Conservation (phyloP, 2,329 filamentous ascomycete genomes). For the Metarhizium sp. region DNA sequence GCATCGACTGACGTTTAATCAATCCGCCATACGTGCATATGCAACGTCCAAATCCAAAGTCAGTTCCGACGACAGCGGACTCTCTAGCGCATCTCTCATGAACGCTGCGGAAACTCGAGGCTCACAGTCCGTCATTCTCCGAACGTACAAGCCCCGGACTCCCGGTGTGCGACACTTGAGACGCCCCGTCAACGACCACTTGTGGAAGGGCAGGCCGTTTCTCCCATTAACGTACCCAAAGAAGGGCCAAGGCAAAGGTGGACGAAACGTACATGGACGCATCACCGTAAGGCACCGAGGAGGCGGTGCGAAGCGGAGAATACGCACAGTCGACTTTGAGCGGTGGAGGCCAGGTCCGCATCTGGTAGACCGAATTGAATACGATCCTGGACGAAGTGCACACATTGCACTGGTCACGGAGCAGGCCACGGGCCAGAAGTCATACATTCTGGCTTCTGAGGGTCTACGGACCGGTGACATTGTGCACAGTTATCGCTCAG, state of each 20-base stretch:
- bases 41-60: constrained; percentile 17
- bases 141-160: constrained; percentile 88
- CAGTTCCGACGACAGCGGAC: constrained; percentile 7
- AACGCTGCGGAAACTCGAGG: constrained; percentile 13
- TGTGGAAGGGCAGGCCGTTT: constrained; percentile 88
- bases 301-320: constrained; percentile 84
- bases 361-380: constrained; percentile 86
- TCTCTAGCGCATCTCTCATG: constrained; percentile 12
- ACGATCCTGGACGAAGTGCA: constrained; percentile 86
- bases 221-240: constrained; percentile 81
- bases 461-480: constrained; percentile 86
- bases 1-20: constrained; percentile 18
- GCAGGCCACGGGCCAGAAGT: constrained; percentile 63
- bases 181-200: constrained; percentile 87
- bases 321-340: constrained; percentile 84
- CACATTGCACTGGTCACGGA: constrained; percentile 84
- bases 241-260: constrained; percentile 86
- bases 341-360: constrained; percentile 74
- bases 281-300: constrained; percentile 88
- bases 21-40: constrained; percentile 19
- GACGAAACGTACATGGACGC: constrained; percentile 76
- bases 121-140: constrained; percentile 42
- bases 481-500: constrained; percentile 83
- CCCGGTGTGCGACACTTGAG: constrained; percentile 87
- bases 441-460: constrained; percentile 92